Evolutionary conservation across 176 grass and related monocot genomes (phyloP).

Genomic region (Raddia distichophylla): DNA sequence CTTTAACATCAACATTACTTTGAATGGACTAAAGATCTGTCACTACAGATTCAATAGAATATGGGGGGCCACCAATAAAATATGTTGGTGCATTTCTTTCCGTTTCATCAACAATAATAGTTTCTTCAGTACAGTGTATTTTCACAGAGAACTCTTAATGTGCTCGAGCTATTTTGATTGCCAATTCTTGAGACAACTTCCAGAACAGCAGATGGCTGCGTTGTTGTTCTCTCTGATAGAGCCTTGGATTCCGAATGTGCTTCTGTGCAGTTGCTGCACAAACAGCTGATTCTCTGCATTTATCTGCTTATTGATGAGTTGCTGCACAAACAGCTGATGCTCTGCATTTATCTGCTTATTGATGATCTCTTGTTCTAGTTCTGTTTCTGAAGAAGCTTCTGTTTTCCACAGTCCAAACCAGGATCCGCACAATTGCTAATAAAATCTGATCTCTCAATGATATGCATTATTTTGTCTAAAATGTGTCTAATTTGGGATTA

Average conservation of each 20-base stretch:
- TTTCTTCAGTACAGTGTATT: neutral
- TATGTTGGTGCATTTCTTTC: neutral
- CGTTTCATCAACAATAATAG: neutral
- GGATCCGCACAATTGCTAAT: neutral
- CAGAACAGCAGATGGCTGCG: neutral
- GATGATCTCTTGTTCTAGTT: neutral
- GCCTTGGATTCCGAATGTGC: neutral
- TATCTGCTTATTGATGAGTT: too few relatives aligned
- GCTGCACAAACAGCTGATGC: neutral
- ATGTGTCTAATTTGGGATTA: constrained; percentile 17
- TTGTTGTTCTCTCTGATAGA: neutral
- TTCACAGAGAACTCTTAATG: too few relatives aligned
- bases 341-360: neutral
- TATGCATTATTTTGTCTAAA: neutral
- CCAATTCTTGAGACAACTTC: neutral
- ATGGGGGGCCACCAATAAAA: neutral
- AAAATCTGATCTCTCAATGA: neutral
- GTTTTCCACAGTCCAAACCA: neutral
- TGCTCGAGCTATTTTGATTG: neutral
- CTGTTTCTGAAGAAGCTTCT: neutral
- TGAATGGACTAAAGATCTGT: neutral
- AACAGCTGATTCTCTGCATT: neutral
- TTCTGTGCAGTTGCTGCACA: neutral
- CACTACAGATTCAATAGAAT: neutral
- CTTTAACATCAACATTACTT: neutral